These are phyloP conservation scores for Turritis glabra DNA, from an alignment of 345 rosid species.

Conservation along the genomic window DNA sequence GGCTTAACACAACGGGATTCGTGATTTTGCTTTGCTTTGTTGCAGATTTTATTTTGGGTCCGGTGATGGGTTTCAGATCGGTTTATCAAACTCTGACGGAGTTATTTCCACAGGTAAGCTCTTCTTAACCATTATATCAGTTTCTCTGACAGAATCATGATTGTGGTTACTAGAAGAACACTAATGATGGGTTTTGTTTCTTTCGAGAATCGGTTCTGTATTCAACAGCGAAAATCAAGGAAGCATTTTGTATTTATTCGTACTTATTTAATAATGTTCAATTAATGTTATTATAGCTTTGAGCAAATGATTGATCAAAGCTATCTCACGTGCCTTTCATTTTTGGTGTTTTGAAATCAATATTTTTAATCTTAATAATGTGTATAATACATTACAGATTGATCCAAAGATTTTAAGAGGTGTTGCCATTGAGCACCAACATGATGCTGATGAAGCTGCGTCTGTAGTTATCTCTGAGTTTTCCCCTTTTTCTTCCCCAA, in stretches of 20 bases:
- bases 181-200: neutral
- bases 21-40: neutral
- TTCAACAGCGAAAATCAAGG: neutral
- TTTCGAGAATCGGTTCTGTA: neutral
- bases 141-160: neutral
- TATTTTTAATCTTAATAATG: neutral
- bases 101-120: constrained; percentile 66
- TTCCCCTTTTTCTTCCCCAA: constrained; percentile 46
- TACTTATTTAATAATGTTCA: neutral
- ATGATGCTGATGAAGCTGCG: constrained; percentile 62
- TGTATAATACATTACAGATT: constrained; percentile 41
- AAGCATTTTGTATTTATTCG: neutral
- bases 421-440: constrained; percentile 69
- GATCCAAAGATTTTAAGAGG: constrained; percentile 68
- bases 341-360: neutral
- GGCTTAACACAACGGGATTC: neutral
- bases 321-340: neutral
- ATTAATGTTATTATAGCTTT: neutral
- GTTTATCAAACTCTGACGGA: constrained; percentile 56
- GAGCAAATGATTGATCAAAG: neutral
- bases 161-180: neutral
- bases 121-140: neutral
- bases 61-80: constrained; percentile 62
- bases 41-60: neutral
- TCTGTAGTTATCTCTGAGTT: constrained; percentile 60